Conservation (phyloP, 2,329 filamentous ascomycete genomes). For the Xylariaceae sp. region DNA sequence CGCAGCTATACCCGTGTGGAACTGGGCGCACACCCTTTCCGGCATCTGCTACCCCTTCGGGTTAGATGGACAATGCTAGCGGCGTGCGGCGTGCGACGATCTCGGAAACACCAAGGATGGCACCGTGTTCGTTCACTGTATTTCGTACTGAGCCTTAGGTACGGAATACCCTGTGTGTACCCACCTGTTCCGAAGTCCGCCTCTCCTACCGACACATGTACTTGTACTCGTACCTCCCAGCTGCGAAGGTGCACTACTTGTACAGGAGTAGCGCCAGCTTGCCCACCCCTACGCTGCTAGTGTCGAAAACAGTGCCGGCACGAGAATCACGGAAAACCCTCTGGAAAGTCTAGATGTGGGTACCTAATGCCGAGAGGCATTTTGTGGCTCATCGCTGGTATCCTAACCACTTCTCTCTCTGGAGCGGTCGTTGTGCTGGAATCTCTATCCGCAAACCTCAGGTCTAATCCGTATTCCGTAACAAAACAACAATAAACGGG, state of each 20-base stretch:
- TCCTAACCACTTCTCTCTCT: not conserved
- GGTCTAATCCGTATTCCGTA: too few relatives aligned
- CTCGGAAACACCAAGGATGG: not conserved
- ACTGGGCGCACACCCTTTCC: not conserved
- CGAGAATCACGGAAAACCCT: not conserved
- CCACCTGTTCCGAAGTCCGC: too few relatives aligned
- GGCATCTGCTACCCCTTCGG: not conserved
- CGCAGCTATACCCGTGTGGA: constrained; percentile 19
- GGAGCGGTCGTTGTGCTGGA: not conserved
- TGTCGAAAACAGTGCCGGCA: not conserved
- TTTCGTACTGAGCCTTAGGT: too few relatives aligned
- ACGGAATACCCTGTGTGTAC: too few relatives aligned
- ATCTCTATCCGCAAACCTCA: not conserved
- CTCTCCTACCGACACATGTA: too few relatives aligned
- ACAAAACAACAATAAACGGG: not conserved
- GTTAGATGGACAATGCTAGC: not conserved
- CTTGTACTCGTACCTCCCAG: too few relatives aligned
- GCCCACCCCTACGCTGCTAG: not conserved
- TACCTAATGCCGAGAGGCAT: not conserved
- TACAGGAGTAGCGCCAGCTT: not conserved
- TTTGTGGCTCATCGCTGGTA: not conserved
- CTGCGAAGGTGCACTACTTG: too few relatives aligned
- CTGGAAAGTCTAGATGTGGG: not conserved
- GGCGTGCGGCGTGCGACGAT: not conserved
- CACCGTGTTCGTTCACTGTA: not conserved